A percentile compares a stretch with the other conserved stretches of the same genome.
Evolutionary conservation across 2,329 filamentous ascomycete genomes (phyloP).

Genomic region (Xenoacremonium recifei): DNA sequence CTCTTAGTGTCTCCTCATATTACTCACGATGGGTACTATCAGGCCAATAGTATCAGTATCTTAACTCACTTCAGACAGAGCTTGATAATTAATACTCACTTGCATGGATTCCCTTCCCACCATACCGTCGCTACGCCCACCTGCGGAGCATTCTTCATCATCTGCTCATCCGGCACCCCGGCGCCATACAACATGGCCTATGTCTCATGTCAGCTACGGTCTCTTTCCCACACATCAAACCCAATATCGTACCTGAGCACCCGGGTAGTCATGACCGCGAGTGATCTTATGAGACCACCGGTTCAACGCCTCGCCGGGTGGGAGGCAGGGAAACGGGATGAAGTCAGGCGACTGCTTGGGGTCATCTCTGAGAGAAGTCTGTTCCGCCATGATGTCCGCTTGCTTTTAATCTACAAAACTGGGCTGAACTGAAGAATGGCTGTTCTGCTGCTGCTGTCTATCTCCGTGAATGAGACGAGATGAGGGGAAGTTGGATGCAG

Average conservation of each 20-base stretch:
- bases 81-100: slow-evolving; percentile 53
- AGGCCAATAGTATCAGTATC: slow-evolving; percentile 5
- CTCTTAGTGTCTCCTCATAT: slow-evolving; percentile 3
- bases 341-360: slow-evolving; percentile 52
- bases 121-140: slow-evolving; percentile 89
- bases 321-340: slow-evolving; percentile 51
- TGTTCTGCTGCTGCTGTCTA: no score
- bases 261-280: slow-evolving; percentile 83
- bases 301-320: slow-evolving; percentile 64
- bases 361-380: no score
- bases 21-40: slow-evolving; percentile 42
- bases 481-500: no score
- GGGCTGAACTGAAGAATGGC: no score
- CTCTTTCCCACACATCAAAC: no score
- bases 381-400: no score
- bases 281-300: slow-evolving; percentile 83
- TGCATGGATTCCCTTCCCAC: slow-evolving; percentile 98
- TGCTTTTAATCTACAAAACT: no score
- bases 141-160: slow-evolving; percentile 88
- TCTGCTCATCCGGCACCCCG: slow-evolving; percentile 76
- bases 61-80: neutral
- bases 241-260: slow-evolving; percentile 66
- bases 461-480: no score
- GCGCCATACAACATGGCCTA: slow-evolving; percentile 95
- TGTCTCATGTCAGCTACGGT: slow-evolving; percentile 1